Percentiles rank a stretch among this genome's conserved stretches.
Evolutionary conservation across 768 basidiomycete species (phyloP).

Genomic region (Lactarius quietus): DNA sequence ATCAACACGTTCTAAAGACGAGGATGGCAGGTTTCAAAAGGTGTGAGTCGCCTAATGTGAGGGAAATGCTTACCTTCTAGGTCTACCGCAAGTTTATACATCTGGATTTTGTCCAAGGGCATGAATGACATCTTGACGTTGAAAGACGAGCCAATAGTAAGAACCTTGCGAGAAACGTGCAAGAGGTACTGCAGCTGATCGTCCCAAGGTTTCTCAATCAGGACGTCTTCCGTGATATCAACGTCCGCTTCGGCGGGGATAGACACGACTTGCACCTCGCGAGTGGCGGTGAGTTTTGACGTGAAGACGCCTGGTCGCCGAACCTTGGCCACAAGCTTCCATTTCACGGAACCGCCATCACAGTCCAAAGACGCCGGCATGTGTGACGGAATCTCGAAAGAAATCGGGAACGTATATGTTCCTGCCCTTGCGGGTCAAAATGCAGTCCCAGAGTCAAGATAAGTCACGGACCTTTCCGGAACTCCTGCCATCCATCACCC

Average conservation of each 20-base stretch:
- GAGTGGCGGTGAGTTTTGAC: slow-evolving; percentile 59
- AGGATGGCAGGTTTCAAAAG: not conserved
- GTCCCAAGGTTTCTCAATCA: slow-evolving; percentile 91
- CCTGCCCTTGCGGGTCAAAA: slow-evolving; percentile 41
- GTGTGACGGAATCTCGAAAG: slow-evolving; percentile 77
- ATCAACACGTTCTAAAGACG: slow-evolving; percentile 67
- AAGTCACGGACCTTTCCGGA: slow-evolving; percentile 64
- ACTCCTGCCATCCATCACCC: slow-evolving; percentile 75
- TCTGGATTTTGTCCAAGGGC: slow-evolving; percentile 79
- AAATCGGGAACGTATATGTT: slow-evolving; percentile 91
- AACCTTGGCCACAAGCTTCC: slow-evolving; percentile 77
- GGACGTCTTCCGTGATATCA: slow-evolving; percentile 78
- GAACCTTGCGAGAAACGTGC: slow-evolving; percentile 66
- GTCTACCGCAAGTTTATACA: slow-evolving; percentile 66
- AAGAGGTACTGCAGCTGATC: slow-evolving; percentile 80
- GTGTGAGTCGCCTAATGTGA: not conserved
- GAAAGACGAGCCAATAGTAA: slow-evolving; percentile 78
- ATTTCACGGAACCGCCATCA: slow-evolving; percentile 71
- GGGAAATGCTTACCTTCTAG: slow-evolving; percentile 66
- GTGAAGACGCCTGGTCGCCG: slow-evolving; percentile 82
- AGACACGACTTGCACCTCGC: slow-evolving; percentile 73
- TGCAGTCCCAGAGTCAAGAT: not conserved
- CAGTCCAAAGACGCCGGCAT: slow-evolving; percentile 75
- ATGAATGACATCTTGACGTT: slow-evolving; percentile 77
- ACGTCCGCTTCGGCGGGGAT: slow-evolving; percentile 77